A percentile compares a stretch with the other conserved stretches of the same genome.
phyloP scores from a whole-genome alignment of 2,329 filamentous ascomycete genomes.

The Pseudonectria foliicola region DNA sequence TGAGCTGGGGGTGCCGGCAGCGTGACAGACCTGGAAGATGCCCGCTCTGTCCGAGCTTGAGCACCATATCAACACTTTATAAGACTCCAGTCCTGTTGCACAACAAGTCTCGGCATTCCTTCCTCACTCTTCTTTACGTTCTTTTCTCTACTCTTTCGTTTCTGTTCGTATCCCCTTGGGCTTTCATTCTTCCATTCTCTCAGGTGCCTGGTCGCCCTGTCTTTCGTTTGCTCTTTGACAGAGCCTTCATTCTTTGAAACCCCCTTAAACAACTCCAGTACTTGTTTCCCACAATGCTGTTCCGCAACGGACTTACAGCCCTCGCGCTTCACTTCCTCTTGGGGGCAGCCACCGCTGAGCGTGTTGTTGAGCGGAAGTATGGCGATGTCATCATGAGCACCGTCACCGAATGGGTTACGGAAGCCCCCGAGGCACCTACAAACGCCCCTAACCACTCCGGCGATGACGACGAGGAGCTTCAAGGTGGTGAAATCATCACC shows the following conservation, averaged over 20 bases:
- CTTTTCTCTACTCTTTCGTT: slow-evolving; percentile 16
- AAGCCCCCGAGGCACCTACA: slow-evolving; percentile 2
- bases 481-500: neutral
- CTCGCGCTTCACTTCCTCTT: slow-evolving; percentile 17
- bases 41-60: slow-evolving; percentile 2
- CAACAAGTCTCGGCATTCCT: slow-evolving; percentile 4
- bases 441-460: neutral
- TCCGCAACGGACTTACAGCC: slow-evolving; percentile 17
- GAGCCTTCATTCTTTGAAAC: slow-evolving; percentile 17
- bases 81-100: slow-evolving; percentile 11
- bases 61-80: slow-evolving; percentile 1
- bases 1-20: slow-evolving; percentile 13
- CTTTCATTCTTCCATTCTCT: slow-evolving; percentile 21
- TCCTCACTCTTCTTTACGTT: slow-evolving; percentile 8
- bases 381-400: slow-evolving; percentile 7
- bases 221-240: slow-evolving; percentile 19
- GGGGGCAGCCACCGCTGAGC: slow-evolving; percentile 15
- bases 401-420: slow-evolving; percentile 1
- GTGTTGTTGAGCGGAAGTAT: slow-evolving; percentile 6
- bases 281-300: slow-evolving; percentile 19
- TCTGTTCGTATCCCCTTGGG: slow-evolving; percentile 15
- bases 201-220: slow-evolving; percentile 20
- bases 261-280: slow-evolving; percentile 5
- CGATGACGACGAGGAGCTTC: no score
- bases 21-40: slow-evolving; percentile 9